Evolutionary conservation across 106 monocot species (phyloP).

Genomic region (Posidonia australis): DNA sequence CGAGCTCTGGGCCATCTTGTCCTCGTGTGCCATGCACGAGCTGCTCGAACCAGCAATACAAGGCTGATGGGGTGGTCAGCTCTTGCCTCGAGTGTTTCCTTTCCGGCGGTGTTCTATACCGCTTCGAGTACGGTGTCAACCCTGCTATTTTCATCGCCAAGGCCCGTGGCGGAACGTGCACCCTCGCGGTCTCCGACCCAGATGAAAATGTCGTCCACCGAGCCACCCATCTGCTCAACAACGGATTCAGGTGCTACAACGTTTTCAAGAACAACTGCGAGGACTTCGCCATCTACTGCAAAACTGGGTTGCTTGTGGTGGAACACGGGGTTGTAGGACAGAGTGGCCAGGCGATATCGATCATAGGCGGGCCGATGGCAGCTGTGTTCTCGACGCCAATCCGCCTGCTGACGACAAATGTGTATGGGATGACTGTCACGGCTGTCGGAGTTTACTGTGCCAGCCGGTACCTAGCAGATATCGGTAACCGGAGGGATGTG

Average conservation of each 20-base stretch:
- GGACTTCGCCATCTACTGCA: slow-evolving; percentile 76
- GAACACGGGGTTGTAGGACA: slow-evolving; percentile 50
- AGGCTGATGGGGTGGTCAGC: slow-evolving; percentile 38
- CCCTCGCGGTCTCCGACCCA: slow-evolving; percentile 39
- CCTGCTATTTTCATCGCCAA: slow-evolving; percentile 60
- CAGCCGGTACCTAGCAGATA: slow-evolving; percentile 52
- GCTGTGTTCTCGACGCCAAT: slow-evolving; percentile 48
- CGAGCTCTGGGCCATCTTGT: slow-evolving; percentile 32
- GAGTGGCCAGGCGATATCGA: slow-evolving; percentile 64
- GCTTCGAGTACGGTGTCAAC: slow-evolving; percentile 50
- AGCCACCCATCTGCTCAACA: slow-evolving; percentile 34
- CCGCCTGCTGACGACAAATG: slow-evolving; percentile 41
- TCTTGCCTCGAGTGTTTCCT: slow-evolving; percentile 67
- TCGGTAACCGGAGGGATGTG: slow-evolving; percentile 48
- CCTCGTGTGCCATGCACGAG: slow-evolving; percentile 9
- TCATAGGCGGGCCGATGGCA: slow-evolving; percentile 48
- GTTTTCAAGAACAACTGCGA: slow-evolving; percentile 72
- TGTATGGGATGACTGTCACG: slow-evolving; percentile 54
- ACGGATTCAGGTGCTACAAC: slow-evolving; percentile 62
- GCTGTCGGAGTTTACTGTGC: slow-evolving; percentile 55
- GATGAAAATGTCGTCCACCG: slow-evolving; percentile 30
- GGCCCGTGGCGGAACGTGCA: slow-evolving; percentile 68
- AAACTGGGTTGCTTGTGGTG: slow-evolving; percentile 44
- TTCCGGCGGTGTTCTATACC: slow-evolving; percentile 45
- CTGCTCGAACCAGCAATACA: not conserved